Evolutionary conservation across 140 eudicot species (phyloP).

Genomic region (Erigeron philadelphicus): DNA sequence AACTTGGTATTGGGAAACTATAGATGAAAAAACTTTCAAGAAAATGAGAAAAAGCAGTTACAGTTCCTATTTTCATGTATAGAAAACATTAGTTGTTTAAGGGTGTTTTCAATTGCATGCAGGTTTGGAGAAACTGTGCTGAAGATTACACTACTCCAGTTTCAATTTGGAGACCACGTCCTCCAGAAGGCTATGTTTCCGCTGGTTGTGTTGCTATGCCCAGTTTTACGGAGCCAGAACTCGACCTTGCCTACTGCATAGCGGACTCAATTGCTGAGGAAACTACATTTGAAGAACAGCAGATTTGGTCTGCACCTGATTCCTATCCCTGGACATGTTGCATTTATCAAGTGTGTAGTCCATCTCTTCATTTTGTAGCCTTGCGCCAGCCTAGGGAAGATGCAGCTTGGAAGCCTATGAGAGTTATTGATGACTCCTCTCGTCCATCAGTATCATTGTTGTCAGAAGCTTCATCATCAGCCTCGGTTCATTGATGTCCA

Average conservation of each 20-base stretch:
- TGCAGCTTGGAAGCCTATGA: conserved; percentile 61
- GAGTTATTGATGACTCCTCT: conserved; percentile 50
- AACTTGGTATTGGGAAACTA: too few species aligned
- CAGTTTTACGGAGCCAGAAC: conserved; percentile 65
- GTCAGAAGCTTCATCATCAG: conserved; percentile 33
- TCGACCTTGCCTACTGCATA: conserved; percentile 44
- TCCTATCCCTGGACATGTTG: conserved; percentile 97
- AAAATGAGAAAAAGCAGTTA: neutral
- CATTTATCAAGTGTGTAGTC: conserved; percentile 72
- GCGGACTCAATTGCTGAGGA: conserved; percentile 62
- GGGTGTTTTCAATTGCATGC: neutral
- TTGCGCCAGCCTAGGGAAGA: conserved; percentile 77
- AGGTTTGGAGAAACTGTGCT: conserved; percentile 97
- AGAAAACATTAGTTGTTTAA: conserved; percentile 1
- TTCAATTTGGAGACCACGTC: conserved; percentile 92
- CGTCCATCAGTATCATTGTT: conserved; percentile 9
- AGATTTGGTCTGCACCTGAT: conserved; percentile 89
- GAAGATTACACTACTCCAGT: conserved; percentile 69
- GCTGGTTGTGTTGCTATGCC: conserved; percentile 76
- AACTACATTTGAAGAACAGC: conserved; percentile 69
- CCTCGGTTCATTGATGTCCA: conserved; percentile 15
- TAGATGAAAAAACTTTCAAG: neutral
- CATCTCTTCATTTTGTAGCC: conserved; percentile 86
- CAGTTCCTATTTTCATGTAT: neutral
- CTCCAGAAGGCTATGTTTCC: conserved; percentile 82